Evolutionary conservation across 2,329 filamentous ascomycete genomes (phyloP), one percentile per base, ranked within the genome.

Genomic region (Sarocladium oryzae): DNA sequence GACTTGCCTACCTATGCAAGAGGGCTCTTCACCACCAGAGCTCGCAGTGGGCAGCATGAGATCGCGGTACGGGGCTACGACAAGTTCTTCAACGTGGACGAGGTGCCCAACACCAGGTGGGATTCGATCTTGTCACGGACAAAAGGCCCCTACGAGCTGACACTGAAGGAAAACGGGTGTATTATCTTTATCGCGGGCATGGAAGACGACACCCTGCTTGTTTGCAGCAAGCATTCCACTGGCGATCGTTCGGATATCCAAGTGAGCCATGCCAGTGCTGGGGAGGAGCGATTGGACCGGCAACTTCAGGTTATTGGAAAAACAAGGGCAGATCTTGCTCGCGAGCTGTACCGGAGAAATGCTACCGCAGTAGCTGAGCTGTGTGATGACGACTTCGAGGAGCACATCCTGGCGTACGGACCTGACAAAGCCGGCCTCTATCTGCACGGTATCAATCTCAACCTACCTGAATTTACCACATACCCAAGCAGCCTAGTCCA

Each of bases 191-290:
- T 99, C 40, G 86, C 90, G 15, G 93, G 91, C 13, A 75, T 99
- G 20, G 88, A 95, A 61, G 91, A 96, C 61, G 91, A 82, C 32
- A 89, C 88, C 1, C 74, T 99, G 9, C 75, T 99, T 7, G 91
- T 99, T n/a, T 97, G 92, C 79, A 97, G 92, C 76, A 99, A 99
- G 65, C 93, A 99, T 67, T 97, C 93, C 1, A 97, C 91, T 0
- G 93, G 93, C 6, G 74, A 81, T 21, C 81, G 92, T n/a, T 69
- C 69, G 20, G 89, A 95, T 63, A 70, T 75, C 4, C 77, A 83
- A 26, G 57, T 87, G 52, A 96, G 89, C 69, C 93, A 99, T 72
- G 89, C 93, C 2, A 76, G 79, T 53, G 89, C 84, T 3, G 93
- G 92, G 41, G 91, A 96, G 73, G 70, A 70, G 53, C 92, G 89